These are phyloP conservation scores for Fagus sylvatica DNA, from an alignment of 306 rosid species.

Conservation along the genomic window DNA sequence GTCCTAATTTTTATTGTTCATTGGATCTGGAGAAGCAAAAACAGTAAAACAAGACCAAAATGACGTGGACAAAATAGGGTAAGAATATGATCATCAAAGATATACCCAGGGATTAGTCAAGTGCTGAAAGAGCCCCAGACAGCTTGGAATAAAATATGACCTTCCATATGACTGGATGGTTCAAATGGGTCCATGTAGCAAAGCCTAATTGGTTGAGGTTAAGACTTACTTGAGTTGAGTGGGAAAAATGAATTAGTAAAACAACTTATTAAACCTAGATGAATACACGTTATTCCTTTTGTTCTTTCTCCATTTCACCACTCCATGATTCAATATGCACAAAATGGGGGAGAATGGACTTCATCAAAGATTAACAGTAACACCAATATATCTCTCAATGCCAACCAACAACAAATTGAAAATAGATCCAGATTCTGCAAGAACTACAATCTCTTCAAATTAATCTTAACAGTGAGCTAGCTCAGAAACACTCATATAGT, in stretches of 20 bases:
- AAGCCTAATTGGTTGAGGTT: background rate
- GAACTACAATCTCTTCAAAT: background rate
- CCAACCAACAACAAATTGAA: background rate
- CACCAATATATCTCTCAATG: background rate
- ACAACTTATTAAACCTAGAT: background rate
- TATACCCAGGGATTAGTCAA: background rate
- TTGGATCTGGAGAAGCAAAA: background rate
- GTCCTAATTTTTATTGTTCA: background rate
- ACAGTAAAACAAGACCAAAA: background rate
- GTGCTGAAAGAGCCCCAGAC: background rate
- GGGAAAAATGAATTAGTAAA: background rate
- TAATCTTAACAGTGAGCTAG: conserved; percentile 5
- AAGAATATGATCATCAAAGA: background rate
- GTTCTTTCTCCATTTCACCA: background rate
- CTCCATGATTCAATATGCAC: conserved; percentile 1
- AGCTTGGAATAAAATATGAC: background rate
- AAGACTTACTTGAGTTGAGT: background rate
- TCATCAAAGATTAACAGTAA: background rate
- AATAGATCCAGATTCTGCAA: background rate
- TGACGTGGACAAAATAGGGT: background rate
- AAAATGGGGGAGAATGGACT: background rate
- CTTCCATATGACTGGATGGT: background rate
- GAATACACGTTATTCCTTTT: background rate
- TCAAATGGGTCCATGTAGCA: background rate
- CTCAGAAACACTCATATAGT: background rate